Conservation (phyloP, 805 yeast species). For the Nakazawaea holstii region DNA sequence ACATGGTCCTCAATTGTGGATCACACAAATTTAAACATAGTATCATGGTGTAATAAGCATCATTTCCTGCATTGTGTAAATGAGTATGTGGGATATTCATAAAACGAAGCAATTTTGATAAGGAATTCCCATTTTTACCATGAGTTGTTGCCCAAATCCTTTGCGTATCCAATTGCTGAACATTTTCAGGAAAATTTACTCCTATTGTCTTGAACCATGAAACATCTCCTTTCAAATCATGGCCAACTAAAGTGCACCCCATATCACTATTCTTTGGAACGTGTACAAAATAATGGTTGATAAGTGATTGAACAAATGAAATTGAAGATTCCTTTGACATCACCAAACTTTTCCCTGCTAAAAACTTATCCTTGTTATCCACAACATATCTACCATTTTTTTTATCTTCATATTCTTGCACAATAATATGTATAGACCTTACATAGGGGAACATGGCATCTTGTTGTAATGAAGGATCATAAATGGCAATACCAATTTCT, state of each 20-base stretch:
- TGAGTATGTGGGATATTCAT: conserved; percentile 51
- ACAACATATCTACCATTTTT: conserved; percentile 51
- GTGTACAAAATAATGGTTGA: conserved; percentile 36
- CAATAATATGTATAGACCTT: conserved; percentile 35
- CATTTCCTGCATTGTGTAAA: conserved; percentile 70
- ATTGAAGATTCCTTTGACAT: conserved; percentile 32
- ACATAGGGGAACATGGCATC: conserved; percentile 33
- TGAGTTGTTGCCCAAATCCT: conserved; percentile 34
- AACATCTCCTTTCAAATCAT: conserved; percentile 50
- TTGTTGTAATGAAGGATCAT: conserved; percentile 45
- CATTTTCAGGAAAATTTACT: conserved; percentile 35
- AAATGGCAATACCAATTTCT: conserved; percentile 53
- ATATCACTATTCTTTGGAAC: conserved; percentile 18
- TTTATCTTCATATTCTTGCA: conserved; percentile 35
- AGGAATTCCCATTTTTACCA: conserved; percentile 35
- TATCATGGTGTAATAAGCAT: conserved; percentile 56
- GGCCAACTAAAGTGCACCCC: conserved; percentile 50
- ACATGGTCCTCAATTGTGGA: conserved; percentile 28
- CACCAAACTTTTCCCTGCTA: conserved; percentile 43
- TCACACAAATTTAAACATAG: conserved; percentile 48
- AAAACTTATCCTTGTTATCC: conserved; percentile 44
- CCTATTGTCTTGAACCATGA: conserved; percentile 43
- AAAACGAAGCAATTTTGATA: conserved; percentile 40
- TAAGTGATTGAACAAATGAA: conserved; percentile 33
- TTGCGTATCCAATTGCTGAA: conserved; percentile 41